Percentiles rank a stretch among this genome's conserved stretches.
These are phyloP conservation scores for Annulohypoxylon maeteangense DNA, from an alignment of 495 filamentous ascomycete genomes.

Conservation along the genomic window DNA sequence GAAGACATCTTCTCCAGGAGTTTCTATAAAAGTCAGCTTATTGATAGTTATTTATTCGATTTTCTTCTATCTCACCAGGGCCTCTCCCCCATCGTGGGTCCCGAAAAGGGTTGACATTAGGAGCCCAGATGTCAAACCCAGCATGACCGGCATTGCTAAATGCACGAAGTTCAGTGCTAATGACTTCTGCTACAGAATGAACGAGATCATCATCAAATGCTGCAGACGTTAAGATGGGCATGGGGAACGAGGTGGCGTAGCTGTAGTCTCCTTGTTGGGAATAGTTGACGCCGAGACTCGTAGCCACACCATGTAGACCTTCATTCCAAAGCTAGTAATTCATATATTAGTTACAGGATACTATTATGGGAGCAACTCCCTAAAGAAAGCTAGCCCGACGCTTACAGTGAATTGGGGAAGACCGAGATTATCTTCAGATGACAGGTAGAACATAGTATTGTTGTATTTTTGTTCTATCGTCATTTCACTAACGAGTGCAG, in stretches of 20 bases:
- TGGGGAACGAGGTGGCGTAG: not conserved
- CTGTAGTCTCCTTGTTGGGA: not conserved
- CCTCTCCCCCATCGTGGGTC: constrained; percentile 12
- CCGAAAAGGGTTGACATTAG: constrained; percentile 2
- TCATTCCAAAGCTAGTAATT: constrained; percentile 10
- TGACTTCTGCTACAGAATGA: not conserved
- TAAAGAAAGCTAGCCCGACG: not conserved
- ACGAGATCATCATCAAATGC: constrained; percentile 7
- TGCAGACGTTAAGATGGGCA: constrained; percentile 2
- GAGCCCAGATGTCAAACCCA: constrained; percentile 1
- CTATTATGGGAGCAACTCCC: not conserved
- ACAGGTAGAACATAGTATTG: constrained; percentile 1
- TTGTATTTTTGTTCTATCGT: not conserved
- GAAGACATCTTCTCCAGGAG: constrained; percentile 5
- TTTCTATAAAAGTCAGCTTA: not conserved
- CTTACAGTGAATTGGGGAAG: not conserved
- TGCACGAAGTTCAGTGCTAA: constrained; percentile 7
- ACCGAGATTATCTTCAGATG: not conserved
- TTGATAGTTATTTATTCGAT: not conserved
- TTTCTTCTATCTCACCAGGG: constrained; percentile 1
- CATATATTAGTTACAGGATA: not conserved
- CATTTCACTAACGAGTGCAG: not conserved
- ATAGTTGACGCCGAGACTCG: not conserved
- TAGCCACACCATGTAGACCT: not conserved
- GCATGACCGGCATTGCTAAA: not conserved